These are phyloP conservation scores for Rugonectria rugulosa DNA, from an alignment of 2,329 filamentous ascomycete genomes.

Conservation along the genomic window DNA sequence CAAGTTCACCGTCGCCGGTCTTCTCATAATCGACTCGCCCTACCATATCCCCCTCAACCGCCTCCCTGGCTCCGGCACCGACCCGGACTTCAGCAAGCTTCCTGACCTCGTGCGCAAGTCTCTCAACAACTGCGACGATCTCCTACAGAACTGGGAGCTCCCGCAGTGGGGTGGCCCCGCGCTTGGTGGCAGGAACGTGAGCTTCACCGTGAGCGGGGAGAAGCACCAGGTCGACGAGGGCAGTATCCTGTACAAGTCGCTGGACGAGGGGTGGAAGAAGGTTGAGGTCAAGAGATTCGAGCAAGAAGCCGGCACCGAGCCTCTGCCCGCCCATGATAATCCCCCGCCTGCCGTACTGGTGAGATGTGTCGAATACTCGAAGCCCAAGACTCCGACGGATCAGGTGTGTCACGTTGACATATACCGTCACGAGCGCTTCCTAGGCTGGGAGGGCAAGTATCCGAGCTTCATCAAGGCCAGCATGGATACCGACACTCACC, in stretches of 20 bases:
- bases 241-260: constrained; percentile 33
- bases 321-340: background rate
- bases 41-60: constrained; percentile 35
- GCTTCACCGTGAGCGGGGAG: constrained; percentile 27
- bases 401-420: constrained; percentile 34
- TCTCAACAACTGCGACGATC: constrained; percentile 42
- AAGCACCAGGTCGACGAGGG: constrained; percentile 23
- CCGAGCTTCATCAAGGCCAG: constrained; percentile 40
- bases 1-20: constrained; percentile 35
- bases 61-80: constrained; percentile 20
- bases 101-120: constrained; percentile 38
- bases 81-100: constrained; percentile 29
- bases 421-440: constrained; percentile 34
- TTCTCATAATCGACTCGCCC: constrained; percentile 41
- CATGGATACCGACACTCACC: constrained; percentile 38
- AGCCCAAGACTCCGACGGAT: constrained; percentile 9
- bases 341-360: constrained; percentile 39
- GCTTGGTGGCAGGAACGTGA: constrained; percentile 11
- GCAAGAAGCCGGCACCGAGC: background rate
- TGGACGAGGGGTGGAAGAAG: constrained; percentile 27
- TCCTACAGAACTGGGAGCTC: constrained; percentile 41
- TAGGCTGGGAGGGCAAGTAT: constrained; percentile 40
- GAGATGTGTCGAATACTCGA: constrained; percentile 24
- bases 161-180: constrained; percentile 35
- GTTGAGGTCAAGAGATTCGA: constrained; percentile 14